Conservation (phyloP, 2,329 filamentous ascomycete species). For the Alternaria arborescens region DNA sequence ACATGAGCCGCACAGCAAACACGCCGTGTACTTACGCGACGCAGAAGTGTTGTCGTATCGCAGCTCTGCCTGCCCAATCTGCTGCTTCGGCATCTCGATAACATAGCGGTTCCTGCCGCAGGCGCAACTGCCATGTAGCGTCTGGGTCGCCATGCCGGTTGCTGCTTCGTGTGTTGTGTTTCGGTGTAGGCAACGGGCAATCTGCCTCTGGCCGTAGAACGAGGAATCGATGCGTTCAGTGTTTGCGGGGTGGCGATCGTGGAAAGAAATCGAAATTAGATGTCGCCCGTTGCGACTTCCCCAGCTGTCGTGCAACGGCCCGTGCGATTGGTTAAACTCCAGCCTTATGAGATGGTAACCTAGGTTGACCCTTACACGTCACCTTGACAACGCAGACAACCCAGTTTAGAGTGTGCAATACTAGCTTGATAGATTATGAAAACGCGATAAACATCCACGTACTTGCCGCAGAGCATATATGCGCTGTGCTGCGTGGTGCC, state of each 20-base stretch:
- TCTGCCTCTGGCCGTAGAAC: neutral
- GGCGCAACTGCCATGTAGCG: slow-evolving; percentile 78
- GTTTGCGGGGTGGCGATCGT: slow-evolving; percentile 14
- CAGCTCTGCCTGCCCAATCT: slow-evolving; percentile 68
- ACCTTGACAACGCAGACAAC: slow-evolving; percentile 4
- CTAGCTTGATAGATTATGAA: neutral
- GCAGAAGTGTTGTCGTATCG: slow-evolving; percentile 72
- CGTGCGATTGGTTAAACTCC: slow-evolving; percentile 18
- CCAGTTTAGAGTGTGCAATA: neutral
- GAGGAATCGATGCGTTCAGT: slow-evolving; percentile 15
- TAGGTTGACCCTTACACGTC: slow-evolving; percentile 4
- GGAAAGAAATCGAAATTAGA: slow-evolving; percentile 19
- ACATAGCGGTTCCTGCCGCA: slow-evolving; percentile 88
- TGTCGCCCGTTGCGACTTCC: slow-evolving; percentile 13
- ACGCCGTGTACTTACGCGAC: slow-evolving; percentile 69
- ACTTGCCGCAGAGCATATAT: neutral
- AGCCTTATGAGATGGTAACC: slow-evolving; percentile 11
- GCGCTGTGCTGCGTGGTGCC: neutral
- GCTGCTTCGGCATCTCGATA: slow-evolving; percentile 71
- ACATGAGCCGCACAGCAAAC: neutral
- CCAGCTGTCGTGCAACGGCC: slow-evolving; percentile 11
- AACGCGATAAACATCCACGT: neutral
- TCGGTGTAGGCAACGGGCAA: neutral
- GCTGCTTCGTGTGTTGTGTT: neutral
- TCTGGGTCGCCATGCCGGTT: slow-evolving; percentile 50